phyloP scores from a whole-genome alignment of 192 early-diverging fungal genomes.

The Backusella liffmaniae region DNA sequence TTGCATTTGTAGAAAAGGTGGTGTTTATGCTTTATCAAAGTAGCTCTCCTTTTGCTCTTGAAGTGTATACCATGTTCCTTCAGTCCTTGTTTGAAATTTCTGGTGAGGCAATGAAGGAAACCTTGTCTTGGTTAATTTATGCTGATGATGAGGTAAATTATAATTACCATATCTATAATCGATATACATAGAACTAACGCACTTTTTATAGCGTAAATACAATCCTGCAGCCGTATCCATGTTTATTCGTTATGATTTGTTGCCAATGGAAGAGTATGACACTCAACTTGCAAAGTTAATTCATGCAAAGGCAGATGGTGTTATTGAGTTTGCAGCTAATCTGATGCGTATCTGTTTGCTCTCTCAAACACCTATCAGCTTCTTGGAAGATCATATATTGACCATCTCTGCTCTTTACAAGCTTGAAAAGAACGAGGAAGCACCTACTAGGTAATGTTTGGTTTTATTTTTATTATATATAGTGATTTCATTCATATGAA shows the following conservation, averaged over 20 bases:
- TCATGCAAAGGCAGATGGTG: constrained; percentile 64
- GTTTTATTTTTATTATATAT: constrained; percentile 17
- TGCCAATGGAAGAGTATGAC: constrained; percentile 83
- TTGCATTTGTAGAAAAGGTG: constrained; percentile 84
- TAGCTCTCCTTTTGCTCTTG: constrained; percentile 68
- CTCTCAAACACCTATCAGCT: constrained; percentile 48
- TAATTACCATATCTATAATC: neutral
- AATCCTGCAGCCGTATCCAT: constrained; percentile 78
- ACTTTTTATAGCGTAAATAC: constrained; percentile 63
- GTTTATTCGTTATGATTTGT: constrained; percentile 73
- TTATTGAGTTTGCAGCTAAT: constrained; percentile 74
- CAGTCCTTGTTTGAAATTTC: constrained; percentile 84
- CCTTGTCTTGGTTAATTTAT: constrained; percentile 89
- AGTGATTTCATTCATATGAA: neutral
- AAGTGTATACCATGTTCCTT: constrained; percentile 80
- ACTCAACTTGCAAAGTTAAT: constrained; percentile 86
- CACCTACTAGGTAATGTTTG: constrained; percentile 49
- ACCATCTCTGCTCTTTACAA: constrained; percentile 50
- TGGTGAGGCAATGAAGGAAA: constrained; percentile 73
- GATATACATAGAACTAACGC: neutral
- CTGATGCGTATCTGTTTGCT: constrained; percentile 68
- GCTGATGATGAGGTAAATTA: constrained; percentile 75
- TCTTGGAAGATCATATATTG: constrained; percentile 28
- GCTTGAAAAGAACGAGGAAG: constrained; percentile 62
- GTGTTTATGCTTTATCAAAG: constrained; percentile 79